phyloP scores from a whole-genome alignment of 2,329 filamentous ascomycete species.

The Fusarium miscanthi region DNA sequence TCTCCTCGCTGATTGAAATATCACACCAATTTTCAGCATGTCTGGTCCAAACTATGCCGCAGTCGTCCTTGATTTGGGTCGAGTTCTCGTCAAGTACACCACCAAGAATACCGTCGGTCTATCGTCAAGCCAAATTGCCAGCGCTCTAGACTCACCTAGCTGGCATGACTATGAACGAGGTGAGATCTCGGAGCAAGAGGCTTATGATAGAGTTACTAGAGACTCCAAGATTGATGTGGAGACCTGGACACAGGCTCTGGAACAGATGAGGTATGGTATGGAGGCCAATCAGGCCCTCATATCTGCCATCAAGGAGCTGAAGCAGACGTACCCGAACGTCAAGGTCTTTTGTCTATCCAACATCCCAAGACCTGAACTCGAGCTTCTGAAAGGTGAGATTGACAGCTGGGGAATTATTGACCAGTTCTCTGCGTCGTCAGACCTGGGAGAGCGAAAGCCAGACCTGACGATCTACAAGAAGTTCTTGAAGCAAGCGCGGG shows the following conservation, averaged over 20 bases:
- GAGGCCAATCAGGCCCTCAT: not conserved
- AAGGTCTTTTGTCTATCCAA: not conserved
- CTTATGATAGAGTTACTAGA: not conserved
- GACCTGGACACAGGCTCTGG: not conserved
- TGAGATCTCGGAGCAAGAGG: not conserved
- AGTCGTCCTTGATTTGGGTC: not conserved
- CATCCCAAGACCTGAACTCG: not conserved
- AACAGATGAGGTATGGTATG: not conserved
- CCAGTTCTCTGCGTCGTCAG: not conserved
- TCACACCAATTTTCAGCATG: not conserved
- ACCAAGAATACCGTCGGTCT: not conserved
- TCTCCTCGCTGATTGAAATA: no score
- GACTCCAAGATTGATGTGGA: not conserved
- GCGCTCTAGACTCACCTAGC: not conserved
- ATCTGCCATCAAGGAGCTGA: not conserved
- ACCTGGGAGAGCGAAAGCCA: not conserved
- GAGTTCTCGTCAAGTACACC: not conserved
- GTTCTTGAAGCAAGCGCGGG: not conserved
- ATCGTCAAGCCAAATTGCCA: not conserved
- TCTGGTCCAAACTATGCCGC: not conserved
- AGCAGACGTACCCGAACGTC: not conserved
- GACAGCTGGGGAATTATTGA: slow-evolving; percentile 9
- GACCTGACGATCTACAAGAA: not conserved
- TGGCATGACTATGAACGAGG: slow-evolving; percentile 11
- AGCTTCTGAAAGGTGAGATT: not conserved